Evolutionary conservation across 2,329 filamentous ascomycete genomes (phyloP).

Genomic region (Salinomyces thailandicus): DNA sequence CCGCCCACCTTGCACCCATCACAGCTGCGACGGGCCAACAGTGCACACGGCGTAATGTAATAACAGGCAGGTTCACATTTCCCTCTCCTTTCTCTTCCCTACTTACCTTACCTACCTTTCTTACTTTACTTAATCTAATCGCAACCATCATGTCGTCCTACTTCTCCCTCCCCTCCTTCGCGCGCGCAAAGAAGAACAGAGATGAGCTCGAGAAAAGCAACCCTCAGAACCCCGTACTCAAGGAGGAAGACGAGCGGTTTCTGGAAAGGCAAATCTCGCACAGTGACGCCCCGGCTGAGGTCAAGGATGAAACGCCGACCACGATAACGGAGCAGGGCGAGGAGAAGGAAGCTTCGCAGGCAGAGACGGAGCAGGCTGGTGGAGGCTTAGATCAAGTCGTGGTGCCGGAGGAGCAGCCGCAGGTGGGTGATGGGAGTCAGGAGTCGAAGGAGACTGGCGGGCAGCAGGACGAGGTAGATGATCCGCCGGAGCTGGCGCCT

Average conservation of each 20-base stretch:
- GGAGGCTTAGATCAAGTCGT: conserved; percentile 16
- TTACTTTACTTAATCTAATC: not conserved
- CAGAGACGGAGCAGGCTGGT: conserved; percentile 20
- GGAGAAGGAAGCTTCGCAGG: conserved; percentile 12
- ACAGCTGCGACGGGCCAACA: no score
- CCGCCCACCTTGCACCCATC: no score
- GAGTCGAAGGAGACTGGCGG: conserved; percentile 3
- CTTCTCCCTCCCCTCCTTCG: conserved; percentile 26
- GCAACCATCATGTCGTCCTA: conserved; percentile 18
- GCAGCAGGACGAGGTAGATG: conserved; percentile 18
- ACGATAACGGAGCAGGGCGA: conserved; percentile 17
- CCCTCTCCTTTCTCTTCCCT: not conserved
- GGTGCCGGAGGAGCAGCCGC: conserved; percentile 21
- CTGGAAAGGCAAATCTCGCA: conserved; percentile 29
- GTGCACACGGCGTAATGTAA: no score
- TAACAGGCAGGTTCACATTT: no score
- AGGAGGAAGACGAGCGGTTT: conserved; percentile 51
- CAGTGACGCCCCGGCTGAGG: conserved; percentile 14
- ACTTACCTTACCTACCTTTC: no score
- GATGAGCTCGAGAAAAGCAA: conserved; percentile 27
- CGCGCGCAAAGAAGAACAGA: conserved; percentile 26
- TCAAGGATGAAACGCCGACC: conserved; percentile 10
- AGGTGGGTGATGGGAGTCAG: conserved; percentile 25
- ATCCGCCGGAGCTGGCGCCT: conserved; percentile 11
- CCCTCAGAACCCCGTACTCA: conserved; percentile 40